Evolutionary conservation across 1,284 basidiomycete species (phyloP), one percentile per base, ranked within the genome.

Genomic region (Ustilago vetiveriae): DNA sequence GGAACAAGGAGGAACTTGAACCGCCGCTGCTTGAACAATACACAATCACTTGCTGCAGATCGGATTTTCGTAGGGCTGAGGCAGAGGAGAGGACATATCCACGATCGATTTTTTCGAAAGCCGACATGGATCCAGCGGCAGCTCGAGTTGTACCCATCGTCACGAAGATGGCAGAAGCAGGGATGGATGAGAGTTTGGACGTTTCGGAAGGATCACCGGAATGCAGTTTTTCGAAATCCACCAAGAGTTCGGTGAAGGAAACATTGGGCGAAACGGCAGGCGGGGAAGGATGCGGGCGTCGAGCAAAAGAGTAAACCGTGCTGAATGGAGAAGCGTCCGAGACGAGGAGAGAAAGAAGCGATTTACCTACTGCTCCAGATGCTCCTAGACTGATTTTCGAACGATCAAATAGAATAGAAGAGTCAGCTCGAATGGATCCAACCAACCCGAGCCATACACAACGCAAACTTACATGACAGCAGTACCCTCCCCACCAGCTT

Each of bases 21-120:
- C 57, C 45, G 21, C 33, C 23, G 17, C 44, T 46, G 54, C 89
- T 89, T 3, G 90, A 91, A 54, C 89, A 80, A 77, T 92, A 92
- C 10, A 92, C 84, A 10, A 91, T 64, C 1, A 86, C 85, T 67
- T 91, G 89, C 2, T 11, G n/a, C 1, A 30, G n/a, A 0, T 30
- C 14, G 14, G 41, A 23, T 9, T 83, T 79, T 69, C 86, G 87
- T 3, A 90, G 89, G 13, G 86, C 88, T 42, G 85, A 84, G 8
- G 89, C 90, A 8, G 88, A 87, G 41, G 87, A 87, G 33, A 92
- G 75, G 19, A 91, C 90, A 76, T 90, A 91, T 75, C 89, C 88
- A 76, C 88, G 83, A 26, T 92, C 90, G 66, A 92, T 90, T 82
- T 86, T 88, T 78, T 89, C 88, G 57, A 91, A 92, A 3, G 84